phyloP scores from a whole-genome alignment of 1,139 yeast species.

The Suhomyces panamericanus region DNA sequence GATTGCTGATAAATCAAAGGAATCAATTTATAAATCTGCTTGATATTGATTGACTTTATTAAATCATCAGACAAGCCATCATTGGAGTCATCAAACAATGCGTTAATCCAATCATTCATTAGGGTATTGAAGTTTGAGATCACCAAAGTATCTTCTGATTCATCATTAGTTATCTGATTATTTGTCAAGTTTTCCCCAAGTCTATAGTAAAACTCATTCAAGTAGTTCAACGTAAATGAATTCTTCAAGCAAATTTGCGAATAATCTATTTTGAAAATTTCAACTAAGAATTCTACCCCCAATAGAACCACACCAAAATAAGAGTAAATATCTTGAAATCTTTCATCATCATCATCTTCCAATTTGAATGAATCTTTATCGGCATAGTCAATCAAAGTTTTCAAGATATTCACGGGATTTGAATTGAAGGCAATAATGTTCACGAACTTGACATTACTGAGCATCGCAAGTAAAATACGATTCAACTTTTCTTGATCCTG shows the following conservation, averaged over 20 bases:
- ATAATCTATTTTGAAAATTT: conserved; percentile 45
- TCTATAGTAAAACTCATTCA: conserved; percentile 36
- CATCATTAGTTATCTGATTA: conserved; percentile 11
- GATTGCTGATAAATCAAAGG: conserved; percentile 79
- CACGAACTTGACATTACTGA: conserved; percentile 40
- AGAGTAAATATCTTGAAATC: conserved; percentile 68
- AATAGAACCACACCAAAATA: conserved; percentile 63
- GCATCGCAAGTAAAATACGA: conserved; percentile 49
- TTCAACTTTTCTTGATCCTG: conserved; percentile 47
- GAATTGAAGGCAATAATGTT: conserved; percentile 41
- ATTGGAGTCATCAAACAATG: conserved; percentile 67
- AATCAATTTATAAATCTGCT: conserved; percentile 66
- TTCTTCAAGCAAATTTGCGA: conserved; percentile 25
- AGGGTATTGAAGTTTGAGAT: conserved; percentile 45
- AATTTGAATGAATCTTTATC: conserved; percentile 36
- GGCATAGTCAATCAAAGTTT: conserved; percentile 33
- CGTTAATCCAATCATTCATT: conserved; percentile 75
- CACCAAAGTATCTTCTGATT: conserved; percentile 31
- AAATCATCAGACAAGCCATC: conserved; percentile 87
- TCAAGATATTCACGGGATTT: conserved; percentile 25
- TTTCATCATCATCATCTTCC: conserved; percentile 54
- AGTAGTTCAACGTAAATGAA: conserved; percentile 37
- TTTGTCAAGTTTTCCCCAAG: conserved; percentile 35
- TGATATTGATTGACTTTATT: conserved; percentile 63
- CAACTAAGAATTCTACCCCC: conserved; percentile 47